A percentile compares a stretch with the other conserved stretches of the same genome.
phyloP scores from a whole-genome alignment of 2,329 filamentous ascomycete species.

The Ascomycota sp. region DNA sequence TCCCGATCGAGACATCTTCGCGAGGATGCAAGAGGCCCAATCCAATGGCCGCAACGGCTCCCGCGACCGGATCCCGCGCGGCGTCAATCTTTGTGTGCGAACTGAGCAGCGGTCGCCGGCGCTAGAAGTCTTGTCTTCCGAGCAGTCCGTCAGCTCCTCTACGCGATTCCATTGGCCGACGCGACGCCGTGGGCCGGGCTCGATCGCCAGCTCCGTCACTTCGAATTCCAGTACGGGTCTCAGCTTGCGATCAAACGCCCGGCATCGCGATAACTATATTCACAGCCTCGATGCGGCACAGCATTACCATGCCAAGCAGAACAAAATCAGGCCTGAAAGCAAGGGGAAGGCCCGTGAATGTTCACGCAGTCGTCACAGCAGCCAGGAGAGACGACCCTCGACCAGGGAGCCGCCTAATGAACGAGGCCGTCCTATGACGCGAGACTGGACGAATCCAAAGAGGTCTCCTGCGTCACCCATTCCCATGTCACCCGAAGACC shows the following conservation, averaged over 20 bases:
- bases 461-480: conserved; percentile 80
- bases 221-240: conserved; percentile 31
- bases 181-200: conserved; percentile 31
- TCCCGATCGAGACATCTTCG: conserved; percentile 33
- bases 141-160: conserved; percentile 32
- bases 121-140: conserved; percentile 34
- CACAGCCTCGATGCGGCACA: conserved; percentile 66
- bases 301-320: conserved; percentile 36
- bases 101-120: conserved; percentile 28
- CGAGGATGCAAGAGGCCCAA: conserved; percentile 37
- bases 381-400: conserved; percentile 28
- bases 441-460: conserved; percentile 55
- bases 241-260: conserved; percentile 28
- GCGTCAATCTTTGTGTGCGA: conserved; percentile 43
- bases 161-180: conserved; percentile 34
- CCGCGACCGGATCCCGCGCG: conserved; percentile 58
- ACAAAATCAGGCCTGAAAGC: conserved; percentile 25
- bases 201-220: conserved; percentile 35
- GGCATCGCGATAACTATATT: conserved; percentile 66
- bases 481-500: conserved; percentile 83
- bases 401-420: conserved; percentile 46
- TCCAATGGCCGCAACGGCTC: conserved; percentile 46
- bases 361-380: conserved; percentile 24
- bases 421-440: conserved; percentile 43
- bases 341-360: conserved; percentile 16